These are phyloP conservation scores for Aethionema arabicum DNA, from an alignment of 345 rosid species.

Conservation along the genomic window DNA sequence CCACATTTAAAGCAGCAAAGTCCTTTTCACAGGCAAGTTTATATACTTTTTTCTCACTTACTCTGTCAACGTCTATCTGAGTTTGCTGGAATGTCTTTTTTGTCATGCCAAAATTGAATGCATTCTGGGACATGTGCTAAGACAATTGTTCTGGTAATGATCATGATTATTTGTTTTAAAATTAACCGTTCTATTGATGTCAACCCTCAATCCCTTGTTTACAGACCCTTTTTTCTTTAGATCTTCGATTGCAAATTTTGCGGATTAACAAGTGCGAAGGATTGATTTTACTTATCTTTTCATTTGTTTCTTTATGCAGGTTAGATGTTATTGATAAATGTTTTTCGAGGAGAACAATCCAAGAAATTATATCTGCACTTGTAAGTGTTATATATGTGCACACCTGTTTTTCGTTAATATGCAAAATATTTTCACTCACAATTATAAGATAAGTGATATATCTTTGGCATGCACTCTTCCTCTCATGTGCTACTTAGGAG, in stretches of 20 bases:
- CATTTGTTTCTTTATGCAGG: conserved; percentile 43
- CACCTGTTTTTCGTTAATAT: conserved; percentile 6
- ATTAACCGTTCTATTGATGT: conserved; percentile 4
- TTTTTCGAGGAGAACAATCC: conserved; percentile 68
- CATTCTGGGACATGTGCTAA: conserved; percentile 13
- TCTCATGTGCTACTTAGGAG: conserved; percentile 46
- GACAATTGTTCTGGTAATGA: background rate
- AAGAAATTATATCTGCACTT: conserved; percentile 79
- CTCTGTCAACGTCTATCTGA: conserved; percentile 2
- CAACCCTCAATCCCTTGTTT: conserved; percentile 11
- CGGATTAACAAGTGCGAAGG: conserved; percentile 2
- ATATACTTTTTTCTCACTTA: conserved; percentile 1
- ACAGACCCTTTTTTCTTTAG: conserved; percentile 12
- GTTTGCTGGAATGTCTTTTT: background rate
- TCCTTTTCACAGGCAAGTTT: conserved; percentile 57
- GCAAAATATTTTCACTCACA: background rate
- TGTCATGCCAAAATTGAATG: conserved; percentile 6
- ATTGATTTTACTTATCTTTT: conserved; percentile 19
- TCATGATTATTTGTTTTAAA: conserved; percentile 4
- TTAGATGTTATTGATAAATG: conserved; percentile 72
- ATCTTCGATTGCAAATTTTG: conserved; percentile 13
- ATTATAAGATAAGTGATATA: conserved; percentile 5
- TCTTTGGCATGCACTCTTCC: conserved; percentile 17
- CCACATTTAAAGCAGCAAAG: conserved; percentile 62
- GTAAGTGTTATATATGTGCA: conserved; percentile 43